Evolutionary conservation across 2,329 filamentous ascomycete species (phyloP).

Genomic region (Penicillium griseofulvum): DNA sequence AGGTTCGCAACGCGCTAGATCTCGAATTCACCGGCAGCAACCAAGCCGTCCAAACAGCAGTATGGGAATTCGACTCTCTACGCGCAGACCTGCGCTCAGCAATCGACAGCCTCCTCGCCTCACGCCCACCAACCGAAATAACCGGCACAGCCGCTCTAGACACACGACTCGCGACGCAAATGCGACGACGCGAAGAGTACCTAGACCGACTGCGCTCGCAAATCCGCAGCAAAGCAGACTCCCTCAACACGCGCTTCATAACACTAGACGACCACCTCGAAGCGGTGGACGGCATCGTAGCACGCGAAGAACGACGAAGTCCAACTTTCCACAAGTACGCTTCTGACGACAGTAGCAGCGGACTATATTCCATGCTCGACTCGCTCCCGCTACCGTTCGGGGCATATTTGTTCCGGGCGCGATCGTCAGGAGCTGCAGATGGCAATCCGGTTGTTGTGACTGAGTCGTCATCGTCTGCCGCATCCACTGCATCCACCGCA

Average conservation of each 20-base stretch:
- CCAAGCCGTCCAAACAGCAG: conserved; percentile 31
- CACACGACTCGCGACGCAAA: conserved; percentile 30
- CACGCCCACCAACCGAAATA: conserved; percentile 11
- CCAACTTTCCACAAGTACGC: neutral
- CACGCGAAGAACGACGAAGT: conserved; percentile 21
- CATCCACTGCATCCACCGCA: neutral
- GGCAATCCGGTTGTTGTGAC: neutral
- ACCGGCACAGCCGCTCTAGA: conserved; percentile 22
- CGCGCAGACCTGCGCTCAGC: conserved; percentile 37
- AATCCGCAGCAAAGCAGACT: conserved; percentile 35
- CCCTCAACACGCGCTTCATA: conserved; percentile 28
- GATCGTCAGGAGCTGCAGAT: conserved; percentile 12
- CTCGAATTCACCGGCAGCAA: conserved; percentile 39
- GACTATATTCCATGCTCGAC: conserved; percentile 12
- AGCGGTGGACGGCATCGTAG: conserved; percentile 32
- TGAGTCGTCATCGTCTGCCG: conserved; percentile 11
- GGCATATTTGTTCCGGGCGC: conserved; percentile 3
- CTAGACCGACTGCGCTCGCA: conserved; percentile 33
- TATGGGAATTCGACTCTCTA: conserved; percentile 36
- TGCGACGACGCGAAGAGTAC: conserved; percentile 32
- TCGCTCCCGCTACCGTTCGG: conserved; percentile 12
- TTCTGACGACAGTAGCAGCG: neutral
- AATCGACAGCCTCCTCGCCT: conserved; percentile 34
- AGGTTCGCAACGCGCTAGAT: conserved; percentile 34
- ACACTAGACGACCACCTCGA: conserved; percentile 37